Evolutionary conservation across 495 filamentous ascomycete species (phyloP).

Genomic region (Saxispiralis lemnorum): DNA sequence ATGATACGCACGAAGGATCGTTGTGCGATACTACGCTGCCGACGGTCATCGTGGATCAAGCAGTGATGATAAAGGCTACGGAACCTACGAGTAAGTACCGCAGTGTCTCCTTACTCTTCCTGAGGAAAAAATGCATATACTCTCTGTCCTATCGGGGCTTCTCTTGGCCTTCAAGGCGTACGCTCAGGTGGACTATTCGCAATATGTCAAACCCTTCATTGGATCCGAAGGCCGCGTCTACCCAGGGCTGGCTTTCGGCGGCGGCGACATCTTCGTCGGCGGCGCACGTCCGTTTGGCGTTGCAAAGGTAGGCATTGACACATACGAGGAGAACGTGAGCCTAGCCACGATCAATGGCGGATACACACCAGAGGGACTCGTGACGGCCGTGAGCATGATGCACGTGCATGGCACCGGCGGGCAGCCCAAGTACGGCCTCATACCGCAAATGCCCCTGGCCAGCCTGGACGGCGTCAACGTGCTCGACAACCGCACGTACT

Average conservation of each 20-base stretch:
- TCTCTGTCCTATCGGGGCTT: no score
- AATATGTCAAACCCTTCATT: constrained; percentile 25
- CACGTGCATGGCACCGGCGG: constrained; percentile 24
- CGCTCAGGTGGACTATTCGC: constrained; percentile 16
- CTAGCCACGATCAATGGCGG: constrained; percentile 22
- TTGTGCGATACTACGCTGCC: no score
- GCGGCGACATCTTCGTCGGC: constrained; percentile 25
- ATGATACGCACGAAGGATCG: no score
- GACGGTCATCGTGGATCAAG: no score
- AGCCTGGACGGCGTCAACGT: constrained; percentile 16
- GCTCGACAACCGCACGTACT: constrained; percentile 23
- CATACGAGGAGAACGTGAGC: constrained; percentile 19
- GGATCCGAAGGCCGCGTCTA: constrained; percentile 19
- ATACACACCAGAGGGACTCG: constrained; percentile 20
- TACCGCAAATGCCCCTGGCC: constrained; percentile 22
- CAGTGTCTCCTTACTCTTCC: no score
- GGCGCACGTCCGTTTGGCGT: constrained; percentile 21
- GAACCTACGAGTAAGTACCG: no score
- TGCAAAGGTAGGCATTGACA: constrained; percentile 23
- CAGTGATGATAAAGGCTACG: no score
- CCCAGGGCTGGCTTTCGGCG: constrained; percentile 20
- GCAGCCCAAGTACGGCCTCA: constrained; percentile 23
- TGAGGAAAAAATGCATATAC: no score
- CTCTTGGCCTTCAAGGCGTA: not conserved
- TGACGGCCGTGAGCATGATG: constrained; percentile 22